Percentiles rank a stretch among this genome's conserved stretches.
Conservation (phyloP, 2,329 filamentous ascomycete genomes). For the Periglandula ipomoeae region DNA sequence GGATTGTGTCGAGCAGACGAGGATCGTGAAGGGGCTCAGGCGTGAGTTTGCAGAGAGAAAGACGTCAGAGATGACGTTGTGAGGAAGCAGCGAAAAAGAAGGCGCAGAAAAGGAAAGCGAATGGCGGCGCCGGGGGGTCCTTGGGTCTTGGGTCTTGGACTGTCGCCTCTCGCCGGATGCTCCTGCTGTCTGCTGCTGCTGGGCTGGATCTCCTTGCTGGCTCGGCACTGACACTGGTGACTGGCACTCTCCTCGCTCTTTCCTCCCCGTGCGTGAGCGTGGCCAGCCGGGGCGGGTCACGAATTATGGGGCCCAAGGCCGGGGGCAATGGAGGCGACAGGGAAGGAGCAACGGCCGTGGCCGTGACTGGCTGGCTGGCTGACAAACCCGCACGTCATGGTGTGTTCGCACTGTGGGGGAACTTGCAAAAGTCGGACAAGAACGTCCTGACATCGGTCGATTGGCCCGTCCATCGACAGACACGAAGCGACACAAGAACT, state of each 20-base stretch:
- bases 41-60: slow-evolving; percentile 27
- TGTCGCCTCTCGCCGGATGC: no score
- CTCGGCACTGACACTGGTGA: no score
- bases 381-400: background rate
- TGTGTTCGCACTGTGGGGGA: slow-evolving; percentile 6
- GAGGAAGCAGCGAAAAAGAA: slow-evolving; percentile 24
- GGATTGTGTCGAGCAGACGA: slow-evolving; percentile 22
- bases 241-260: no score
- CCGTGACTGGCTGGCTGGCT: slow-evolving; percentile 3
- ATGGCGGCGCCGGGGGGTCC: slow-evolving; percentile 17
- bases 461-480: slow-evolving; percentile 2
- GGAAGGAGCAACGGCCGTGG: slow-evolving; percentile 5
- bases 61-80: slow-evolving; percentile 42
- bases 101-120: slow-evolving; percentile 23
- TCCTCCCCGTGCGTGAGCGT: background rate
- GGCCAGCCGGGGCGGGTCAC: background rate
- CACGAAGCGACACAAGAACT: background rate
- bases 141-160: slow-evolving; percentile 1
- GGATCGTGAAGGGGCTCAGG: slow-evolving; percentile 26
- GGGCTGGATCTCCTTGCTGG: no score
- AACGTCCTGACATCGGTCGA: slow-evolving; percentile 5
- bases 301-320: background rate
- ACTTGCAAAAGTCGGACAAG: slow-evolving; percentile 1
- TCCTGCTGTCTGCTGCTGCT: no score
- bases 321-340: background rate